phyloP scores from a whole-genome alignment of 257 asterid species.

The Dorcoceras hygrometricum region DNA sequence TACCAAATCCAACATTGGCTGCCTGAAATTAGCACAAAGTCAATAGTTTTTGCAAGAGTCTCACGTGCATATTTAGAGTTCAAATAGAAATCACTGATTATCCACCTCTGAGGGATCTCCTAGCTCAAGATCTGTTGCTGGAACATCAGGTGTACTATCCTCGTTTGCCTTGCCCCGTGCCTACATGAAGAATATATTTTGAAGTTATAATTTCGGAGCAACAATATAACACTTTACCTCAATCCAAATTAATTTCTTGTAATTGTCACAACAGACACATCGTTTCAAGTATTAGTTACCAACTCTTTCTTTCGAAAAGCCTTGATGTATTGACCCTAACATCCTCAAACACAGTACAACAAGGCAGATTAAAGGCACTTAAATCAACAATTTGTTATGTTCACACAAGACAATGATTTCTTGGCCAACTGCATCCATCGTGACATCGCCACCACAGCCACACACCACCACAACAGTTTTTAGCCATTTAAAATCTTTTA shows the following conservation, averaged over 20 bases:
- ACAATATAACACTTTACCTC: not conserved
- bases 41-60: slow-evolving; percentile 1
- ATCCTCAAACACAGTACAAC: not conserved
- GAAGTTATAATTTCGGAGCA: not conserved
- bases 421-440: not conserved
- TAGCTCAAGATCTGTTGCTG: slow-evolving; percentile 41
- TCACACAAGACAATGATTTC: not conserved
- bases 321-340: too few relatives aligned
- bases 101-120: slow-evolving; percentile 36
- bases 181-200: slow-evolving; percentile 18
- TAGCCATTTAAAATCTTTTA: not conserved
- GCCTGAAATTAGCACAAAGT: slow-evolving; percentile 35
- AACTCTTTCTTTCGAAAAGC: not conserved
- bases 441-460: not conserved
- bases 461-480: not conserved
- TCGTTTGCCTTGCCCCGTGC: slow-evolving; percentile 29
- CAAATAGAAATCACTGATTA: slow-evolving; percentile 16
- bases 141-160: slow-evolving; percentile 25
- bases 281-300: not conserved
- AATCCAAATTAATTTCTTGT: not conserved
- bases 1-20: slow-evolving; percentile 42
- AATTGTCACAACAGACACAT: not conserved
- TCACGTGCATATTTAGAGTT: not conserved
- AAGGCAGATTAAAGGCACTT: not conserved
- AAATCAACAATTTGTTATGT: not conserved